These are phyloP conservation scores for Ensete glaucum DNA, from an alignment of 176 grass and related monocot species.

Conservation along the genomic window DNA sequence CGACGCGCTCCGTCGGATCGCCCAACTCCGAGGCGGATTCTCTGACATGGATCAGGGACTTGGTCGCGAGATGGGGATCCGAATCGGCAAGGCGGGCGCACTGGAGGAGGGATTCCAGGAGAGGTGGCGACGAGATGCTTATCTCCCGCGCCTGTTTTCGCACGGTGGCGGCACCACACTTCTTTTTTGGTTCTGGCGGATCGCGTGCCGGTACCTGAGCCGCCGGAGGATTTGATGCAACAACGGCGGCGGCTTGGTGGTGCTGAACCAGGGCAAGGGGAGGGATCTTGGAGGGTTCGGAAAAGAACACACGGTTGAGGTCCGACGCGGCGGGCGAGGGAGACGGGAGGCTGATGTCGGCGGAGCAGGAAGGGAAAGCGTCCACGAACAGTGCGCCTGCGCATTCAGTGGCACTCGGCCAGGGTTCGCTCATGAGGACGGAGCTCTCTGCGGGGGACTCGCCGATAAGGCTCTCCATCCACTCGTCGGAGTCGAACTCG, in stretches of 20 bases:
- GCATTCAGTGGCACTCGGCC: background rate
- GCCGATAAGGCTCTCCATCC: slow-evolving; percentile 97
- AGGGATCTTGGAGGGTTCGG: slow-evolving; percentile 21
- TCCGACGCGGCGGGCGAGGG: background rate
- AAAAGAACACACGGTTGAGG: slow-evolving; percentile 47
- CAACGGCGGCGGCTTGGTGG: slow-evolving; percentile 3
- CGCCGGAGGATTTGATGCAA: slow-evolving; percentile 10
- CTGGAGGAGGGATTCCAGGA: slow-evolving; percentile 59
- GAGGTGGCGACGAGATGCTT: slow-evolving; percentile 32
- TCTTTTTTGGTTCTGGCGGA: background rate
- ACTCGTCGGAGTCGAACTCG: slow-evolving; percentile 87
- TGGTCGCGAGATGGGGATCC: slow-evolving; percentile 40
- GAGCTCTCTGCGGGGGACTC: slow-evolving; percentile 29
- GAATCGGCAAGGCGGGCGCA: slow-evolving; percentile 46
- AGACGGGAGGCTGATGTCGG: slow-evolving; percentile 44
- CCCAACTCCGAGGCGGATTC: slow-evolving; percentile 45
- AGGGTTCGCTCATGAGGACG: slow-evolving; percentile 12
- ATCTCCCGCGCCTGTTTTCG: slow-evolving; percentile 31
- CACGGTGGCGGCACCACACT: background rate
- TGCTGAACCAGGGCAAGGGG: background rate
- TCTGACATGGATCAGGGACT: slow-evolving; percentile 45
- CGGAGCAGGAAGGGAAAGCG: slow-evolving; percentile 24
- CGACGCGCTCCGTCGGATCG: slow-evolving; percentile 74
- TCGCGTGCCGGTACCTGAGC: background rate
- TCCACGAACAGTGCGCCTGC: slow-evolving; percentile 46